Conservation (phyloP, 2,329 filamentous ascomycete species). For the Diaporthe batatas region DNA sequence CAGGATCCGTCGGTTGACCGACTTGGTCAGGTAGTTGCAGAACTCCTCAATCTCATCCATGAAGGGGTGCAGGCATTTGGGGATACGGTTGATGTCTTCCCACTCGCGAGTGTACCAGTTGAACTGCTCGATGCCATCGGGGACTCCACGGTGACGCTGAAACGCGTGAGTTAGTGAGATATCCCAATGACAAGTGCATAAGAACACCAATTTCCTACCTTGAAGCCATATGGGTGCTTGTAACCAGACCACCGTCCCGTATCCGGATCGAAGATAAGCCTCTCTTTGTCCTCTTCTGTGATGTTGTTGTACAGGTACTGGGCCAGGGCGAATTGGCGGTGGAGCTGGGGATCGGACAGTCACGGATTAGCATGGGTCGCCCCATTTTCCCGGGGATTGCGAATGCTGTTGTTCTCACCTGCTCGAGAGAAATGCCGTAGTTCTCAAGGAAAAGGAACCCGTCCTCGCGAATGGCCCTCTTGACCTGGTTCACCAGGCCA, state of each 20-base stretch:
- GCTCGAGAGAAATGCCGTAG: slow-evolving; percentile 62
- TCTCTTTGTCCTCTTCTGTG: slow-evolving; percentile 61
- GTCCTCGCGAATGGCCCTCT: slow-evolving; percentile 58
- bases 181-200: too few relatives aligned
- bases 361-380: neutral
- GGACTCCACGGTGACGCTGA: slow-evolving; percentile 56
- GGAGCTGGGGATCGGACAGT: slow-evolving; percentile 52
- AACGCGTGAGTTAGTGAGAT: neutral
- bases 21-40: slow-evolving; percentile 59
- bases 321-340: slow-evolving; percentile 64
- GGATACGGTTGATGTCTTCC: slow-evolving; percentile 57
- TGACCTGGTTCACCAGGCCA: slow-evolving; percentile 57
- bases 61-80: slow-evolving; percentile 61
- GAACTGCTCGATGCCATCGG: slow-evolving; percentile 67
- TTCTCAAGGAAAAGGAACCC: slow-evolving; percentile 63
- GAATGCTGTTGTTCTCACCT: slow-evolving; percentile 44
- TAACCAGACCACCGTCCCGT: slow-evolving; percentile 64
- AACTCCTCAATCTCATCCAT: slow-evolving; percentile 62
- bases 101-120: slow-evolving; percentile 65
- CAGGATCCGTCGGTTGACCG: slow-evolving; percentile 59
- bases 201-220: slow-evolving; percentile 45
- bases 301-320: slow-evolving; percentile 65
- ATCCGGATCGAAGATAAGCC: slow-evolving; percentile 60
- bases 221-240: slow-evolving; percentile 62
- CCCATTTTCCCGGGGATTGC: neutral